Conservation (phyloP, 2,329 filamentous ascomycete species). For the Exophiala alcalophila region DNA sequence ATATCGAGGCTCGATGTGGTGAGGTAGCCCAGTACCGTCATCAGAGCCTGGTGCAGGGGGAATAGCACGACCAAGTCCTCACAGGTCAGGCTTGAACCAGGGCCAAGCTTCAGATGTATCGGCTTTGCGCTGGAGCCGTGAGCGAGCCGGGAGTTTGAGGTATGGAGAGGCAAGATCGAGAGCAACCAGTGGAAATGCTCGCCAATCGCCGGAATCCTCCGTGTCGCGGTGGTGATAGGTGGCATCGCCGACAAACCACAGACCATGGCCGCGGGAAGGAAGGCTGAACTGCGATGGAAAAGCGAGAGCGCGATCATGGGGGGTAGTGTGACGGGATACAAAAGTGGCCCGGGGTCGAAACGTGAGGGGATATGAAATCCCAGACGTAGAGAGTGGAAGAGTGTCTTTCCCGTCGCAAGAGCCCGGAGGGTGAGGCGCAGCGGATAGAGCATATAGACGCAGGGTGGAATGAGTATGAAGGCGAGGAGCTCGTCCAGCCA, state of each 20-base stretch:
- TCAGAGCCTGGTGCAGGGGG: conserved; percentile 76
- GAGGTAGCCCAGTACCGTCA: conserved; percentile 70
- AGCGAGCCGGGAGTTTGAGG: conserved; percentile 4
- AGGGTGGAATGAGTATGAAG: conserved; percentile 19
- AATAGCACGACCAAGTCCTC: conserved; percentile 68
- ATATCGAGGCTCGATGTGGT: conserved; percentile 85
- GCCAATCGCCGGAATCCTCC: conserved; percentile 50
- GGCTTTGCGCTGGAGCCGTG: conserved; percentile 4
- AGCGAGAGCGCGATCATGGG: conserved; percentile 74
- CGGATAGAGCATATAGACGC: conserved; percentile 27
- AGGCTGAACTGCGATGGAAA: conserved; percentile 57
- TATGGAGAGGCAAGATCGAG: conserved; percentile 63
- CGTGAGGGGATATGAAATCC: conserved; percentile 63
- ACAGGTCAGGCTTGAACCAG: conserved; percentile 41
- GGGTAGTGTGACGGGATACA: conserved; percentile 78
- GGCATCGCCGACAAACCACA: conserved; percentile 76
- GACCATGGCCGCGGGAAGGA: conserved; percentile 76
- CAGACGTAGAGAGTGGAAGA: conserved; percentile 16
- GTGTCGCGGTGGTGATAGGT: conserved; percentile 64
- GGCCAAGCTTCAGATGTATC: conserved; percentile 15
- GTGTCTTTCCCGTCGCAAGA: conserved; percentile 8
- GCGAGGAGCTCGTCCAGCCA: conserved; percentile 21
- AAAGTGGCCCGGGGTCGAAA: conserved; percentile 89
- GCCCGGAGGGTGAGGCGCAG: conserved; percentile 19
- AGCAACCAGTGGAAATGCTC: conserved; percentile 75